phyloP scores from a whole-genome alignment of 805 yeast genomes.

The Candida dajiaensis region DNA sequence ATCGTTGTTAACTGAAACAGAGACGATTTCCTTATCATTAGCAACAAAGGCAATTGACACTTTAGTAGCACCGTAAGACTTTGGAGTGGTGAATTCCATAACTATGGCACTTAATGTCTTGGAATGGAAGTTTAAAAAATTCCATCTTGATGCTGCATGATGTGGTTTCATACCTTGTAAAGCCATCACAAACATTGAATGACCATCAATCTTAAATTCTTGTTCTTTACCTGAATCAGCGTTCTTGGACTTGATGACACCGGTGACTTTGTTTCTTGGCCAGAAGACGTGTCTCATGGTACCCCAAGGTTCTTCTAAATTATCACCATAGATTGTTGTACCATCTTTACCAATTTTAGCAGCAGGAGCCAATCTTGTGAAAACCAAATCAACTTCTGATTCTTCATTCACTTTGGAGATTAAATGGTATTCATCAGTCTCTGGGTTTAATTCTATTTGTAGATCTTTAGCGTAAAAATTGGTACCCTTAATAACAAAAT shows the following conservation, averaged over 20 bases:
- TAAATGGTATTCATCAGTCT: constrained; percentile 45
- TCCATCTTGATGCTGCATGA: constrained; percentile 97
- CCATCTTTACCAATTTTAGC: constrained; percentile 91
- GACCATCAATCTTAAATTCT: constrained; percentile 28
- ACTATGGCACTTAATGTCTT: constrained; percentile 65
- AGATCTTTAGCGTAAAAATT: constrained; percentile 76
- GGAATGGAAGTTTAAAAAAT: constrained; percentile 85
- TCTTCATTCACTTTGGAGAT: constrained; percentile 63
- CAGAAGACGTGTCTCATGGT: constrained; percentile 93
- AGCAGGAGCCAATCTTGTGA: constrained; percentile 65
- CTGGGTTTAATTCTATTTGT: constrained; percentile 54
- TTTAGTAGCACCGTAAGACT: constrained; percentile 74
- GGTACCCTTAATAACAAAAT: constrained; percentile 66
- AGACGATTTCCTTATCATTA: constrained; percentile 53
- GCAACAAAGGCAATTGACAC: constrained; percentile 77
- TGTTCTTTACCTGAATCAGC: constrained; percentile 13
- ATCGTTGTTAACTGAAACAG: constrained; percentile 61
- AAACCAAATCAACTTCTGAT: constrained; percentile 61
- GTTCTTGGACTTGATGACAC: constrained; percentile 48
- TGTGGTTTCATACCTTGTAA: constrained; percentile 99
- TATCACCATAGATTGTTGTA: constrained; percentile 79
- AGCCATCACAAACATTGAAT: constrained; percentile 89
- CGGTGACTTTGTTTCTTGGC: constrained; percentile 79
- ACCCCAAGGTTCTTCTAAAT: constrained; percentile 88
- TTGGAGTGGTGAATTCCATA: constrained; percentile 96